These are phyloP conservation scores for Wickerhamiella domercqiae DNA, from an alignment of 805 yeast species.

Conservation along the genomic window DNA sequence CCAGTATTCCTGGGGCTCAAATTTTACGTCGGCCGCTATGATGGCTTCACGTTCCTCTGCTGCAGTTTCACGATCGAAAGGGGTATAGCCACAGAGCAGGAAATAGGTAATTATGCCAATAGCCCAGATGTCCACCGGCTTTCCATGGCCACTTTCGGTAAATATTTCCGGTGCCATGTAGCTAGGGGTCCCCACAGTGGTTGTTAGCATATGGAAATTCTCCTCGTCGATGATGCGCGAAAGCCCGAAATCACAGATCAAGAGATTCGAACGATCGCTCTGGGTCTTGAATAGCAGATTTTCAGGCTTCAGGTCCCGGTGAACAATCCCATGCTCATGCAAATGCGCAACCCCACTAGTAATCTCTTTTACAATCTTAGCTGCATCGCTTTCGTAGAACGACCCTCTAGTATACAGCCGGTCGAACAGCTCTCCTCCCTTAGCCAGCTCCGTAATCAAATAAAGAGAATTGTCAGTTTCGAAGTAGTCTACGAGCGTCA, in stretches of 20 bases:
- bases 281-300: slow-evolving; percentile 38
- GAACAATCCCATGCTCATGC: slow-evolving; percentile 46
- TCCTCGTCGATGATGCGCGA: slow-evolving; percentile 35
- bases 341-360: slow-evolving; percentile 42
- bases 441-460: slow-evolving; percentile 51
- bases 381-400: slow-evolving; percentile 35
- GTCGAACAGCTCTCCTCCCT: slow-evolving; percentile 55
- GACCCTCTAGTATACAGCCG: slow-evolving; percentile 34
- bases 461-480: slow-evolving; percentile 43
- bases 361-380: slow-evolving; percentile 34
- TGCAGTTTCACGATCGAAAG: slow-evolving; percentile 60
- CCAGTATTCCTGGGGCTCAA: slow-evolving; percentile 50
- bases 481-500: slow-evolving; percentile 52
- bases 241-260: slow-evolving; percentile 51
- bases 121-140: slow-evolving; percentile 60
- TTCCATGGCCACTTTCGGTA: slow-evolving; percentile 37
- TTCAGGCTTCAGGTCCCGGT: slow-evolving; percentile 61
- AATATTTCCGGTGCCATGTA: slow-evolving; percentile 65
- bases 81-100: slow-evolving; percentile 58
- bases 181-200: slow-evolving; percentile 55
- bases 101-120: slow-evolving; percentile 59
- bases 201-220: slow-evolving; percentile 26
- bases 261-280: slow-evolving; percentile 27
- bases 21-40: slow-evolving; percentile 37
- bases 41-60: slow-evolving; percentile 55